These are phyloP conservation scores for Cylindrodendrum hubeiense DNA, from an alignment of 2,329 filamentous ascomycete genomes.

Conservation along the genomic window DNA sequence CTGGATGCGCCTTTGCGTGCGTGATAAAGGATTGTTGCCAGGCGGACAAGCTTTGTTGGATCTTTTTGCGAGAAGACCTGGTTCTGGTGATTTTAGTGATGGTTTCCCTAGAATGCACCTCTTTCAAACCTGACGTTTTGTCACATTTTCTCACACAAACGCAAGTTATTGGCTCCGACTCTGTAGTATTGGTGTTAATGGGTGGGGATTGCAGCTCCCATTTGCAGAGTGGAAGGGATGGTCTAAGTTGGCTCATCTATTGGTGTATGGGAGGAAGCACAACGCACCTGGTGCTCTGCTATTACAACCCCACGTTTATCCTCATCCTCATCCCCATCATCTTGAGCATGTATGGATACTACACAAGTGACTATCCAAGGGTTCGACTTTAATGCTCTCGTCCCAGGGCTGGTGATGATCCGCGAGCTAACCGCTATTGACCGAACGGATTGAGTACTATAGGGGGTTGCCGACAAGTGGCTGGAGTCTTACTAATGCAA, in stretches of 20 bases:
- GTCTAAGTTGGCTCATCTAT: background rate
- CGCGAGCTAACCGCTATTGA: too few relatives aligned
- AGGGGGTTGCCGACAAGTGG: too few relatives aligned
- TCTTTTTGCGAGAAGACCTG: slow-evolving; percentile 14
- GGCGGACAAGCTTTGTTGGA: slow-evolving; percentile 15
- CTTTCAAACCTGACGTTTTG: background rate
- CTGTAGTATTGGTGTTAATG: background rate
- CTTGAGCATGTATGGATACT: too few relatives aligned
- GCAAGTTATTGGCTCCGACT: background rate
- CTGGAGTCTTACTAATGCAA: too few relatives aligned
- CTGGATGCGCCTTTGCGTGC: background rate
- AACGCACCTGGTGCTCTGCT: background rate
- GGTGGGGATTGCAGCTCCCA: background rate
- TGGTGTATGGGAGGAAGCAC: background rate
- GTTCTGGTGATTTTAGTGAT: slow-evolving; percentile 12
- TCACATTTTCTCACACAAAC: background rate
- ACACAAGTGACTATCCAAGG: too few relatives aligned
- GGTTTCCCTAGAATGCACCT: slow-evolving; percentile 12
- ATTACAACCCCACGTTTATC: too few relatives aligned
- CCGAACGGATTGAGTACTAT: too few relatives aligned
- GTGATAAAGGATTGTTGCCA: background rate
- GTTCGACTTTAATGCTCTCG: too few relatives aligned
- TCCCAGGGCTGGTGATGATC: too few relatives aligned
- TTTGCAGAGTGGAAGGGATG: background rate
- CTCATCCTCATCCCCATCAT: too few relatives aligned